Percentiles rank a stretch among this genome's conserved stretches.
phyloP scores from a whole-genome alignment of 2,329 filamentous ascomycete species.

The Neofusicoccum kwambonambiense region DNA sequence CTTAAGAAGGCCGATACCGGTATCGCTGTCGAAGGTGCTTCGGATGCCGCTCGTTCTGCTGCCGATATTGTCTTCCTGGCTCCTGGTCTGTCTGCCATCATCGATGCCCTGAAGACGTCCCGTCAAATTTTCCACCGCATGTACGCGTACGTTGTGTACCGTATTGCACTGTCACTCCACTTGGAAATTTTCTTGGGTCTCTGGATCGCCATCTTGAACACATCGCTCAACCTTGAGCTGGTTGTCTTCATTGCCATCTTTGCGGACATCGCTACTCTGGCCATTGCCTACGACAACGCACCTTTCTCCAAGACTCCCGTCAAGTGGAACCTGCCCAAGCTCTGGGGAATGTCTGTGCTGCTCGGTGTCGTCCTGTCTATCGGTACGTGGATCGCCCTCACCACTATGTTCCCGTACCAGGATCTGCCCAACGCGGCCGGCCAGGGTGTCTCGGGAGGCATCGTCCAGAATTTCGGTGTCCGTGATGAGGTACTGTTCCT shows the following conservation, averaged over 20 bases:
- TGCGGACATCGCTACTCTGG: constrained; percentile 86
- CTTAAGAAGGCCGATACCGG: constrained; percentile 95
- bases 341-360: constrained; percentile 88
- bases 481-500: constrained; percentile 83
- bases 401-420: constrained; percentile 67
- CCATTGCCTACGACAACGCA: constrained; percentile 91
- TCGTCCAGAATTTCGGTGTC: constrained; percentile 85
- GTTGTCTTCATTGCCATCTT: constrained; percentile 96
- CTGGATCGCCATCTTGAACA: constrained; percentile 87
- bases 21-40: constrained; percentile 91
- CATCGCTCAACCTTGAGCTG: constrained; percentile 78
- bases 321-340: constrained; percentile 93
- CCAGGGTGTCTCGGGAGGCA: constrained; percentile 69
- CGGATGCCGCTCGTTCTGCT: constrained; percentile 84
- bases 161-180: constrained; percentile 88
- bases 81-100: constrained; percentile 86
- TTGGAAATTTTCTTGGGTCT: constrained; percentile 88
- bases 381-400: constrained; percentile 86
- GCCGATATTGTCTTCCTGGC: constrained; percentile 94
- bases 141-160: constrained; percentile 95
- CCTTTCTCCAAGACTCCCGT: constrained; percentile 82
- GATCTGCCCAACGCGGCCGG: constrained; percentile 28
- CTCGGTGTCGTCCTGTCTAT: constrained; percentile 77
- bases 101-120: constrained; percentile 87
- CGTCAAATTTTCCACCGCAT: constrained; percentile 96